Conservation (phyloP, 495 filamentous ascomycete genomes). For the Cladorrhinum samala region DNA sequence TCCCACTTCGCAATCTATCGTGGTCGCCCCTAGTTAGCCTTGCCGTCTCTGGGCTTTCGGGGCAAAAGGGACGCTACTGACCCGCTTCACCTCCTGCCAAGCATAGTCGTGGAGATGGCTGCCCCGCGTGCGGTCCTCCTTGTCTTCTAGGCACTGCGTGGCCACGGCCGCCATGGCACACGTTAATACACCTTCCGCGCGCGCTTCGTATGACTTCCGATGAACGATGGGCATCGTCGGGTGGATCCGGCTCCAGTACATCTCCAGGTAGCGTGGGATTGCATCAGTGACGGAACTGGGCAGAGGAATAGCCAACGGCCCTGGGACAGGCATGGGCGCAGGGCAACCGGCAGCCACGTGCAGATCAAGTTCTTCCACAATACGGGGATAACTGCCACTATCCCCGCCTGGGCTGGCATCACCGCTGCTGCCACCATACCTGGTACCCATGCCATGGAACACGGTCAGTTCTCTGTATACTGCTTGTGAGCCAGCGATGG, state of each 20-base stretch:
- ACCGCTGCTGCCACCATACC: slow-evolving; percentile 1
- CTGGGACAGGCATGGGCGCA: slow-evolving; percentile 7
- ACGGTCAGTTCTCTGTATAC: no score
- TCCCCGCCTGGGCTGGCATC: slow-evolving; percentile 10
- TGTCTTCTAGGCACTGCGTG: slow-evolving; percentile 37
- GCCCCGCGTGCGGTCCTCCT: slow-evolving; percentile 41
- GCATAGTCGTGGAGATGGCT: slow-evolving; percentile 41
- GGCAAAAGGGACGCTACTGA: slow-evolving; percentile 13
- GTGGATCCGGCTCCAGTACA: slow-evolving; percentile 42
- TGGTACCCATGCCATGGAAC: no score
- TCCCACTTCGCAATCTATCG: slow-evolving; percentile 37
- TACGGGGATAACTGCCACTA: slow-evolving; percentile 7
- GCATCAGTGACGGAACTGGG: slow-evolving; percentile 24
- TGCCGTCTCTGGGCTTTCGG: background rate
- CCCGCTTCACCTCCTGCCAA: slow-evolving; percentile 37
- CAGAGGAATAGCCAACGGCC: slow-evolving; percentile 29
- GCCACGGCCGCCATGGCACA: slow-evolving; percentile 47
- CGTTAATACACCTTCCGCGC: slow-evolving; percentile 33
- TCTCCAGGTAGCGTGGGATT: slow-evolving; percentile 36
- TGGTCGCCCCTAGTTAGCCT: slow-evolving; percentile 4
- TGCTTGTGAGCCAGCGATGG: no score
- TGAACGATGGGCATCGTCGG: slow-evolving; percentile 39
- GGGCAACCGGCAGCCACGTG: slow-evolving; percentile 20
- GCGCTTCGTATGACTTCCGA: slow-evolving; percentile 31
- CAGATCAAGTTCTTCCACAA: slow-evolving; percentile 28